phyloP scores from a whole-genome alignment of 2,329 filamentous ascomycete species.

The Chaetoscypha palmicola region DNA sequence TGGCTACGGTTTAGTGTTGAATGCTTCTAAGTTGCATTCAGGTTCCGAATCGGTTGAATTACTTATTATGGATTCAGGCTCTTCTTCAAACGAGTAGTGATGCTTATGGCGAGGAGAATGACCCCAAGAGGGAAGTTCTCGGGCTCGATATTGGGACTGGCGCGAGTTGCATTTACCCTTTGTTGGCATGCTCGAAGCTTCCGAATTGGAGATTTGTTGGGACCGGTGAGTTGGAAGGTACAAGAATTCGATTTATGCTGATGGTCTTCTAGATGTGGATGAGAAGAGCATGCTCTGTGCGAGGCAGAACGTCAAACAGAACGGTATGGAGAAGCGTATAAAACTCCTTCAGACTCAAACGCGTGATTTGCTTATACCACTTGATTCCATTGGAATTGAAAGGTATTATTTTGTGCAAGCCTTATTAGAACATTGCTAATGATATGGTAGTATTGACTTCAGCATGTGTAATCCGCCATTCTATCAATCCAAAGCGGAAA shows the following conservation, averaged over 20 bases:
- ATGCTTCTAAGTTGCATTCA: too few species aligned
- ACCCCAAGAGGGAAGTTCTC: constrained; percentile 46
- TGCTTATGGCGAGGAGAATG: constrained; percentile 41
- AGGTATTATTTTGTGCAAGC: too few species aligned
- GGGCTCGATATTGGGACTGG: constrained; percentile 88
- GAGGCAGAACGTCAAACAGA: constrained; percentile 57
- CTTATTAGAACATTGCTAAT: constrained; percentile 17
- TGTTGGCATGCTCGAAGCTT: constrained; percentile 66
- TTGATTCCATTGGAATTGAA: constrained; percentile 45
- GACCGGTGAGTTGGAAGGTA: constrained; percentile 44
- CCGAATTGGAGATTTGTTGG: constrained; percentile 65
- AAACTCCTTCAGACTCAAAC: constrained; percentile 49
- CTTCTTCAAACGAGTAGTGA: constrained; percentile 60
- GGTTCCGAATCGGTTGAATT: constrained; percentile 69
- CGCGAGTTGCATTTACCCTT: constrained; percentile 83
- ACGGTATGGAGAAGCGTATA: constrained; percentile 58
- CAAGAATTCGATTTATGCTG: too few species aligned
- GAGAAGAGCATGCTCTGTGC: constrained; percentile 60
- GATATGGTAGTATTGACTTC: constrained; percentile 57
- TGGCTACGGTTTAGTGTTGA: too few species aligned
- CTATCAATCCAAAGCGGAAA: constrained; percentile 67
- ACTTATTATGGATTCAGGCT: constrained; percentile 80
- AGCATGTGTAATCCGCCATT: constrained; percentile 95
- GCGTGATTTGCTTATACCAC: constrained; percentile 48
- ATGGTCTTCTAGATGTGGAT: constrained; percentile 59